Evolutionary conservation across 129 eudicot species (phyloP).

Genomic region (Helianthus annuus): DNA sequence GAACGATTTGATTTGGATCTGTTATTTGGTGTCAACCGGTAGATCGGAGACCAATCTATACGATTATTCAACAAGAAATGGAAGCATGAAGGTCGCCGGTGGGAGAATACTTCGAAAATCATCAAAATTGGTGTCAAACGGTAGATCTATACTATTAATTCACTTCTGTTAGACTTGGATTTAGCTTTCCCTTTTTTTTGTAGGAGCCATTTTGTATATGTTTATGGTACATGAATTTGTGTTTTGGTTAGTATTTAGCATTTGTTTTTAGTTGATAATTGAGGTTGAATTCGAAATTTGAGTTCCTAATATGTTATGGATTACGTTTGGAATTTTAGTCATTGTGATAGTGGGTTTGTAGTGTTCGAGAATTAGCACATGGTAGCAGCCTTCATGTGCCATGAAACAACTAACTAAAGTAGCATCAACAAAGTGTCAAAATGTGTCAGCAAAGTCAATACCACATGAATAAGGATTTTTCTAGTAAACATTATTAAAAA

Average conservation of each 20-base stretch:
- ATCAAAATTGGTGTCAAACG: background rate
- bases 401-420: conserved; percentile 83
- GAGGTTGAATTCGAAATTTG: no score
- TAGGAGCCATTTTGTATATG: no score
- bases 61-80: background rate
- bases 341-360: no score
- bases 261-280: no score
- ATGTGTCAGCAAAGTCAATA: conserved; percentile 5
- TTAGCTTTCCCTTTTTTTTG: no score
- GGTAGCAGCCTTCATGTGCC: conserved; percentile 99
- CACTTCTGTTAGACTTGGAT: no score
- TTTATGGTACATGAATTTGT: no score
- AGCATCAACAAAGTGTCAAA: conserved; percentile 20
- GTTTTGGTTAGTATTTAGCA: no score
- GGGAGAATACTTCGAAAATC: background rate
- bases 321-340: no score
- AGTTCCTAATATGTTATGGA: no score
- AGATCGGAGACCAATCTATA: conserved; percentile 24
- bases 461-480: background rate
- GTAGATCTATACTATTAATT: no score
- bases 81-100: background rate
- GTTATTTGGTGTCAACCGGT: conserved; percentile 1
- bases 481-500: background rate
- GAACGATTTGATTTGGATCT: background rate
- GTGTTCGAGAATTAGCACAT: conserved; percentile 99